phyloP scores from a whole-genome alignment of 1,284 basidiomycete genomes.

The Papiliotrema flavescens region DNA sequence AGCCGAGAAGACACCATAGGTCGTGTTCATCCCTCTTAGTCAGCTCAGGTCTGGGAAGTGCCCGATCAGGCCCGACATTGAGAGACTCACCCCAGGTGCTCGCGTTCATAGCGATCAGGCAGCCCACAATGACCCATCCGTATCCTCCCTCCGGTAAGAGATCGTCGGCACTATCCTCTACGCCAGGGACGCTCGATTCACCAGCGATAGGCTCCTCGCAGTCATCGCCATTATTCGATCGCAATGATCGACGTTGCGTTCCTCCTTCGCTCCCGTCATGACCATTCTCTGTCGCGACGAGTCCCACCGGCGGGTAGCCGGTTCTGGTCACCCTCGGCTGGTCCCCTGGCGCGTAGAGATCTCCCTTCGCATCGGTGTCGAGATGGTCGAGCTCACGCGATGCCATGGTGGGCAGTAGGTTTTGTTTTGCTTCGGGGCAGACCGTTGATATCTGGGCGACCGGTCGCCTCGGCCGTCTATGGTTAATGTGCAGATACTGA shows the following conservation, averaged over 20 bases:
- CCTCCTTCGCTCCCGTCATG: constrained; percentile 3
- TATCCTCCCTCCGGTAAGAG: constrained; percentile 49
- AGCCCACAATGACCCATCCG: constrained; percentile 49
- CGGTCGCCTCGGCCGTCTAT: no score
- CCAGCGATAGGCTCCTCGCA: not conserved
- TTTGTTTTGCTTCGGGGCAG: no score
- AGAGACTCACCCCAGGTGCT: constrained; percentile 40
- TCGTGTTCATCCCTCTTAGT: constrained; percentile 46
- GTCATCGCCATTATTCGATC: not conserved
- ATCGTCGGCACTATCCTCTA: constrained; percentile 10
- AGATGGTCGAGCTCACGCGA: no score
- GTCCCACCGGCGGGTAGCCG: no score
- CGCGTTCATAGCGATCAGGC: constrained; percentile 37
- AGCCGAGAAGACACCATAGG: constrained; percentile 51
- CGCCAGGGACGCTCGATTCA: not conserved
- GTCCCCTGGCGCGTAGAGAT: no score
- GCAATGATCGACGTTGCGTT: no score
- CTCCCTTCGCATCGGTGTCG: no score
- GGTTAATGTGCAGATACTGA: no score
- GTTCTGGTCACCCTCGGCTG: no score
- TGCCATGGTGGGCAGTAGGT: no score
- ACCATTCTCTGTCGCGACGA: no score
- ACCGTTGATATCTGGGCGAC: no score
- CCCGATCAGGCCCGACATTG: not conserved
- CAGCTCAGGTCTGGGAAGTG: not conserved